These are phyloP conservation scores for Ophiostoma sp. DNA, from an alignment of 2,329 filamentous ascomycete genomes.

Conservation along the genomic window DNA sequence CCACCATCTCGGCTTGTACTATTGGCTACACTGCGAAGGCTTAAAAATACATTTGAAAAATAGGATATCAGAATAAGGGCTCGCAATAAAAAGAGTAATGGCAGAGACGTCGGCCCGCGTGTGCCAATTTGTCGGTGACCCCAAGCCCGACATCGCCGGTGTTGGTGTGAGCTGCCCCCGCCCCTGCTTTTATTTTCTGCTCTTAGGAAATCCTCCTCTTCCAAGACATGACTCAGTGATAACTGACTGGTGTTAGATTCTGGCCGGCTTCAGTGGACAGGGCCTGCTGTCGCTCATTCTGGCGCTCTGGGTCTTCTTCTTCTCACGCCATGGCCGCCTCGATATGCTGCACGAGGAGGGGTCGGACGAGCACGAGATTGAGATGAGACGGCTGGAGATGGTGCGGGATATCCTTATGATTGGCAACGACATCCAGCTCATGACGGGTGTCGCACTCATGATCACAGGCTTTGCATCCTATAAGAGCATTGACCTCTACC, in stretches of 20 bases:
- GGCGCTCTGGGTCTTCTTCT: not conserved
- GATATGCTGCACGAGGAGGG: not conserved
- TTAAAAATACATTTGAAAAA: too few species aligned
- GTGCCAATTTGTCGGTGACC: constrained; percentile 1
- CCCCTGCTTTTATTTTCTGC: not conserved
- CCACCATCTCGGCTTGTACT: too few species aligned
- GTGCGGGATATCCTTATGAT: not conserved
- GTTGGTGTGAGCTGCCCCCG: not conserved
- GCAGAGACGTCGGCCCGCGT: not conserved
- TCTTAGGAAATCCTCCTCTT: too few species aligned
- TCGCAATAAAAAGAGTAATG: not conserved
- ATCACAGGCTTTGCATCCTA: not conserved
- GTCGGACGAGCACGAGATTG: not conserved
- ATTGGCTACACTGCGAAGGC: too few species aligned
- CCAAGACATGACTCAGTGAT: too few species aligned
- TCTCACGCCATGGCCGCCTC: not conserved
- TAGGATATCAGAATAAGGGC: too few species aligned
- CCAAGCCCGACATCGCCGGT: not conserved
- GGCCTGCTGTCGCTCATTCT: not conserved
- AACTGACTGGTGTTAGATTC: not conserved
- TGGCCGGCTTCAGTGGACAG: not conserved
- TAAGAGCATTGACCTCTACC: not conserved
- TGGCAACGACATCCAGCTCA: not conserved
- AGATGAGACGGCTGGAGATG: not conserved
- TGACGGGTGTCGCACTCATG: not conserved